A percentile compares a stretch with the other conserved stretches of the same genome.
Conservation (phyloP, 2,329 filamentous ascomycete genomes). For the Penicillium oxalicum region DNA sequence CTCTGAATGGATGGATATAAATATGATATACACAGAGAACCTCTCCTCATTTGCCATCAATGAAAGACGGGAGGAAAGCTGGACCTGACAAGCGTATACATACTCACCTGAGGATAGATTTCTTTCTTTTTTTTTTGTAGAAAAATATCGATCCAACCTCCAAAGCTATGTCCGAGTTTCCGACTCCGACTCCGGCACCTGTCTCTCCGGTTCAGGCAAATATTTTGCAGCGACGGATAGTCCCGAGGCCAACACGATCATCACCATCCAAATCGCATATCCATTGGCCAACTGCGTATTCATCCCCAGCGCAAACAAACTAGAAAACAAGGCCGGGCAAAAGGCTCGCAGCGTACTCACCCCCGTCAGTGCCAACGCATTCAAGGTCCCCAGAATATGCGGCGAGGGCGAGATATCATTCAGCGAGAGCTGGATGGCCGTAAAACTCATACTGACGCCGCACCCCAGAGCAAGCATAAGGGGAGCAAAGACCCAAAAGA, state of each 20-base stretch:
- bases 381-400: constrained; percentile 62
- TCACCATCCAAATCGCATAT: constrained; percentile 55
- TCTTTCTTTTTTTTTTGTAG: too few species aligned
- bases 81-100: too few species aligned
- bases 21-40: too few species aligned
- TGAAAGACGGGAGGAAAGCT: too few species aligned
- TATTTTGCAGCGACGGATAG: constrained; percentile 25
- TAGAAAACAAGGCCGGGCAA: constrained; percentile 60
- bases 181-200: too few species aligned
- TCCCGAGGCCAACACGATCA: constrained; percentile 29
- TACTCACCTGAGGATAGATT: too few species aligned
- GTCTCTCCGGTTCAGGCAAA: constrained; percentile 12
- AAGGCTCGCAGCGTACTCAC: constrained; percentile 59
- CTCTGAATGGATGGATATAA: too few species aligned
- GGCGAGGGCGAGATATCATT: constrained; percentile 67
- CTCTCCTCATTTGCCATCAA: too few species aligned
- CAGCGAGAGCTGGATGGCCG: constrained; percentile 63
- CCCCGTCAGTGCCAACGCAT: constrained; percentile 60
- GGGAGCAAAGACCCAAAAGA: constrained; percentile 55
- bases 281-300: constrained; percentile 57
- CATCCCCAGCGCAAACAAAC: constrained; percentile 62
- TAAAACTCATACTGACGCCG: constrained; percentile 64
- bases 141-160: too few species aligned
- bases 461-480: constrained; percentile 50
- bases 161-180: too few species aligned